Evolutionary conservation across 257 asterid genomes (phyloP).

Genomic region (Oldenlandia corymbosa): DNA sequence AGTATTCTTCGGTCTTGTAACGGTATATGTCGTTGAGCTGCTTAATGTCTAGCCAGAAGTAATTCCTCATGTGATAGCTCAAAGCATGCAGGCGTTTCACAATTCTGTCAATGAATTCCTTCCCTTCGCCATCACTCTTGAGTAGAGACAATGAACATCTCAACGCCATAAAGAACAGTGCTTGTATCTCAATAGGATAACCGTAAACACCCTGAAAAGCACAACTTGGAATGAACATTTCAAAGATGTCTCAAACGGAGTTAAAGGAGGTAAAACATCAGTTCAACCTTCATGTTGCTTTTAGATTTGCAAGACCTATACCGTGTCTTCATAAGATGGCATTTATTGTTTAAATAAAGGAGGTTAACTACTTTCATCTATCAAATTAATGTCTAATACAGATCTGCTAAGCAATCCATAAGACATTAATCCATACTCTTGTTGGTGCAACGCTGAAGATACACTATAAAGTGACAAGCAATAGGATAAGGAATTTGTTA

Average conservation of each 20-base stretch:
- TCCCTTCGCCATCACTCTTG: conserved; percentile 67
- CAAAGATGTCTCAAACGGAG: too few relatives aligned
- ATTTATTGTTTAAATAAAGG: background rate
- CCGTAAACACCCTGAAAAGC: conserved; percentile 76
- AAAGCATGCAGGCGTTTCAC: conserved; percentile 73
- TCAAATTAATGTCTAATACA: too few relatives aligned
- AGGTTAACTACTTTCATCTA: too few relatives aligned
- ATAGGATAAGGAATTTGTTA: too few relatives aligned
- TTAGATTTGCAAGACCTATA: background rate
- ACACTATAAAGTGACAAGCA: too few relatives aligned
- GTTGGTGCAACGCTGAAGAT: too few relatives aligned
- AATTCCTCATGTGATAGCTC: conserved; percentile 81
- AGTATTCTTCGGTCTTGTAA: conserved; percentile 83
- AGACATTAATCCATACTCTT: too few relatives aligned
- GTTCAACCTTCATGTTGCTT: background rate
- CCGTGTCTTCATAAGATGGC: background rate
- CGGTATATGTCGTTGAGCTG: conserved; percentile 83
- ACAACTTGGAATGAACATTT: too few relatives aligned
- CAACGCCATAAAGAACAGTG: conserved; percentile 83
- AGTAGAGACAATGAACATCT: conserved; percentile 67
- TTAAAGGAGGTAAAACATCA: background rate
- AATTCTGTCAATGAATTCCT: conserved; percentile 48
- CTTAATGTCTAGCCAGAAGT: conserved; percentile 83
- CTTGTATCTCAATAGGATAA: conserved; percentile 87
- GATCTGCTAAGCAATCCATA: too few relatives aligned